Base-by-base conservation (phyloP, 225 moss, liverwort and hornwort genomes). In the Pseudoscleropodium purum region DNA sequence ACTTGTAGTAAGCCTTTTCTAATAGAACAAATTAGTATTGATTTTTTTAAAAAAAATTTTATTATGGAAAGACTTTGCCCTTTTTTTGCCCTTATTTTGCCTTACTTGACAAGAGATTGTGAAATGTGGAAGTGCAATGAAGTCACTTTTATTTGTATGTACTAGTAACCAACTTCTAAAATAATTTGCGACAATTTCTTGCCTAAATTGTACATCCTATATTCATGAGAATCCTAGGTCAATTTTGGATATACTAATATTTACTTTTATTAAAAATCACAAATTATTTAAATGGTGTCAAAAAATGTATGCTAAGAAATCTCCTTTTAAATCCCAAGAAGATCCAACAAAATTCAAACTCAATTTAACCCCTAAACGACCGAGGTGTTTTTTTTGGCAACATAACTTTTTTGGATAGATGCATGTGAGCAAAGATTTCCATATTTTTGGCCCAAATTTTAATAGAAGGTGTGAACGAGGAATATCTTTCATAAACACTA, bases 271-370 rank as follows among this genome's bases (percentile, higher is more conserved):
- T 3, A 51, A 76, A 52, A 51, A 52, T 13, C 0, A 23, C 2
- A 75, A 33, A 33, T 34, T 2, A 34, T 52, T 52, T 3, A 34
- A 5, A 52, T 34, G 2, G 8, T 23, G 3, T 34, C 23, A 34
- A 34, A 77, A 51, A 23, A 23, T 34, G 52, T 3, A 36, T 21
- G 8, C 3, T 13, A 21, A 34, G 7, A 33, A 1, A 33, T 51
- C 6, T 51, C 3, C 0, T 51, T 34, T 51, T 34, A 20, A 0
- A 8, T 13, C 5, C 17, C 0, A 33, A 51, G 2, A 76, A 76
- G 13, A 33, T 4, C 5, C 3, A 34, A 21, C 0, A 51, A 34
- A 34, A 34, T 34, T 13, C 8, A 34, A 1, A 51, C 1, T 9
- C 34, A 52, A 34, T 76, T 51, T 23, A n/a, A n/a, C n/a, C n/a